phyloP scores from a whole-genome alignment of 768 basidiomycete species.

The Leucosporidium scottii region DNA sequence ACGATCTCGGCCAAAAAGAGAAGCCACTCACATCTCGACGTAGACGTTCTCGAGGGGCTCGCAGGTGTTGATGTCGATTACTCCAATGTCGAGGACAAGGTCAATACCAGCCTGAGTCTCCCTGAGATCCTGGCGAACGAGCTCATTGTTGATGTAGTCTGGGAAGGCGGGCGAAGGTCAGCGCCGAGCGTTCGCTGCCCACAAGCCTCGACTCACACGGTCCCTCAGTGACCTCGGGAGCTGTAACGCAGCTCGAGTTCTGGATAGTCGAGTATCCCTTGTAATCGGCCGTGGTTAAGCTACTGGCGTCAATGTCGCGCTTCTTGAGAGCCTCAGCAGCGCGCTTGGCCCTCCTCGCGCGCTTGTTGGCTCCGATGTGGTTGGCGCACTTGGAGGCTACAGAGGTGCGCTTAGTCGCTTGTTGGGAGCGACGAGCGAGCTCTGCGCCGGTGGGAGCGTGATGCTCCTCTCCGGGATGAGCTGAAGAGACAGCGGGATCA shows the following conservation, averaged over 20 bases:
- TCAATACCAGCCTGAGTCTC: not conserved
- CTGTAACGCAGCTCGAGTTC: conserved; percentile 20
- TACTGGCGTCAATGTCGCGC: conserved; percentile 10
- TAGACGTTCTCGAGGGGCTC: conserved; percentile 42
- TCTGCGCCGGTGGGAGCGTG: not conserved
- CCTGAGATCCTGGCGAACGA: not conserved
- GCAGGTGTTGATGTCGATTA: conserved; percentile 45
- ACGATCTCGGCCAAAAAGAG: not conserved
- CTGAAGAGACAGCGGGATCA: not conserved
- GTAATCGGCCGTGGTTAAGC: conserved; percentile 2
- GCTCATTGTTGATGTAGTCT: conserved; percentile 1
- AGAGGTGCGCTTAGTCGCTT: not conserved
- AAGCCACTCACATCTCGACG: conserved; percentile 43
- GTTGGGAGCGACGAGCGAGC: not conserved
- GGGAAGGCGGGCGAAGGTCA: conserved; percentile 23
- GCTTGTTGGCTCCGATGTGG: not conserved
- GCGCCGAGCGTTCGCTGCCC: conserved; percentile 26
- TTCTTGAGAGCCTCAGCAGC: not conserved
- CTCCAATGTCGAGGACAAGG: conserved; percentile 42
- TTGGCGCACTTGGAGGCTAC: conserved; percentile 10
- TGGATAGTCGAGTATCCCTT: conserved; percentile 3
- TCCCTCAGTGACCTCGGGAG: conserved; percentile 36
- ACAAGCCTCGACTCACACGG: conserved; percentile 38
- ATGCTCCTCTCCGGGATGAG: not conserved
- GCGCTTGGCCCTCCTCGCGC: conserved; percentile 11